Evolutionary conservation across 83 land plant species (phyloP).

Genomic region (Picea mariana): DNA sequence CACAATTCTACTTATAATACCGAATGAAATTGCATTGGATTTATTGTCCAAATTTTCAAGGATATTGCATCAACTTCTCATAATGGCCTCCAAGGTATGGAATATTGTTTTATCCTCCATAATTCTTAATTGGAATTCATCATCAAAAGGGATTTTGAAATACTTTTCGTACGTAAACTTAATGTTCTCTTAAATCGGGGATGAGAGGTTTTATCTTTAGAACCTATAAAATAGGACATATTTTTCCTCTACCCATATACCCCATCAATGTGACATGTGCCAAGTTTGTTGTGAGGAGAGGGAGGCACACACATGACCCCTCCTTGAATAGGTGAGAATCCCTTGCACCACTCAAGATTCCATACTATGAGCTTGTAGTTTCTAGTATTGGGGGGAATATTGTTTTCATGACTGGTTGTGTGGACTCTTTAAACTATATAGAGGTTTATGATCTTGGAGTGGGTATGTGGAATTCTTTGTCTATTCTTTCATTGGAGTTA

Average conservation of each 20-base stretch:
- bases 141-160: not conserved
- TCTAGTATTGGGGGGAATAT: not conserved
- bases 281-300: slow-evolving; percentile 6
- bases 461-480: slow-evolving; percentile 1
- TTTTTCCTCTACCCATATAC: no score
- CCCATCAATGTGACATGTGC: slow-evolving; percentile 2
- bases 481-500: not conserved
- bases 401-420: not conserved
- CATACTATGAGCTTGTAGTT: slow-evolving; percentile 1
- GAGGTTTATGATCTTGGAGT: slow-evolving; percentile 2
- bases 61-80: not conserved
- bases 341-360: not conserved
- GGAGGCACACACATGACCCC: slow-evolving; percentile 7
- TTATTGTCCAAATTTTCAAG: not conserved
- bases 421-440: not conserved
- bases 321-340: not conserved
- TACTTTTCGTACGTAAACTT: not conserved
- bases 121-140: not conserved
- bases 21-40: slow-evolving; percentile 8
- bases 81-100: not conserved
- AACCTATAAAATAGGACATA: not conserved
- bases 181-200: not conserved
- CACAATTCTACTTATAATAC: not conserved
- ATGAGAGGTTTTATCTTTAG: slow-evolving; percentile 2
- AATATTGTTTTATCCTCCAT: not conserved